Evolutionary conservation across 1,284 basidiomycete species (phyloP), one percentile per base, ranked within the genome.

Genomic region (Rhodotorula mucilaginosa): DNA sequence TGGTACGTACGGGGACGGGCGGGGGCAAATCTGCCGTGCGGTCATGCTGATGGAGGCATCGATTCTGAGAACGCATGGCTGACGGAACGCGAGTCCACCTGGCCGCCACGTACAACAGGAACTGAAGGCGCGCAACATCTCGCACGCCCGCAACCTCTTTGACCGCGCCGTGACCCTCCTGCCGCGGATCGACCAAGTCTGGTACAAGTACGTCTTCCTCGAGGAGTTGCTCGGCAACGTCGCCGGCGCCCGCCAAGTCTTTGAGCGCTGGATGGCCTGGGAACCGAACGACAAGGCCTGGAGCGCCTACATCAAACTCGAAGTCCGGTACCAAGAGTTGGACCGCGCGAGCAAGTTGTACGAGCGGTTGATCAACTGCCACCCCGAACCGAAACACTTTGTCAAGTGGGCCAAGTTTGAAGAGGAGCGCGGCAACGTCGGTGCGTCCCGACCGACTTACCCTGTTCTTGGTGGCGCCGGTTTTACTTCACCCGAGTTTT

Each of bases 211-310:
- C 65, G 96, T 99, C 66, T 97, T 97, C 83, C 87, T 99, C 67
- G 96, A 99, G 81, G 96, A 99, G 81, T 87, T 99, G 5, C 86
- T 99, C 19, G 91, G 96, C 79, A 99, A 99, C 80, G 88, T 99
- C 51, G 87, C 92, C 1, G 96, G 96, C 46, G 94, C 95, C 1
- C 88, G 96, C 16, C 95, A 98, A 81, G 92, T 99, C 69, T 99
- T 99, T 79, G 97, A 99, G 82, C 87, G 96, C 61, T 99, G 96
- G 96, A 97, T 99, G 93, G 87, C 90, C 75, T 99, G 97, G 97
- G 94, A 99, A 81, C 97, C 97, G 0, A 93, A 98, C 79, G 97
- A 99, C 86, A 98, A 97, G 84, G 94, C 96, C 10, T 99, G 96
- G 97, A 91, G 93, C 80, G 92, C 93, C 18, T 99, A 97, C 82